phyloP scores from a whole-genome alignment of 2,329 filamentous ascomycete species.

The Elsinoe batatas region DNA sequence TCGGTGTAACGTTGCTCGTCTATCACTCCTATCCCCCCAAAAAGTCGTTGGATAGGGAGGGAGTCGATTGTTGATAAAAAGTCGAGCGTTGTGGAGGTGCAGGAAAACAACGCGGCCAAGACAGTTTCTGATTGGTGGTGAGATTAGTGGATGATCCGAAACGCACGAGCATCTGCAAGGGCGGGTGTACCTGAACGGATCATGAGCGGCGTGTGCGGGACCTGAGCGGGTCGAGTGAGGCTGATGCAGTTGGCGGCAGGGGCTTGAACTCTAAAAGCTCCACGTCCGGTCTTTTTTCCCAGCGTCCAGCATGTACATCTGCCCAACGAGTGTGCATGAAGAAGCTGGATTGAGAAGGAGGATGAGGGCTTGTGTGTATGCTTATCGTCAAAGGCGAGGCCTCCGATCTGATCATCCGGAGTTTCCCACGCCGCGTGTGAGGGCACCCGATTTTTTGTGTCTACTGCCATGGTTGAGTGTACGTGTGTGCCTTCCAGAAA shows the following conservation, averaged over 20 bases:
- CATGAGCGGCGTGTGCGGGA: slow-evolving; percentile 8
- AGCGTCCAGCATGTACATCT: neutral
- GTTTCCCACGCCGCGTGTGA: slow-evolving; percentile 4
- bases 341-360: slow-evolving; percentile 5
- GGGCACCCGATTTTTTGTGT: neutral
- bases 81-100: slow-evolving; percentile 7
- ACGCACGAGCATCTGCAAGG: slow-evolving; percentile 11
- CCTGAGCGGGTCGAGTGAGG: slow-evolving; percentile 10
- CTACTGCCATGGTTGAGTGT: neutral
- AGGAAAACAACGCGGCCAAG: slow-evolving; percentile 11
- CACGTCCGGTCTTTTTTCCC: neutral
- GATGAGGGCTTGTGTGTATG: neutral
- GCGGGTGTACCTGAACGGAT: slow-evolving; percentile 12
- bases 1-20: neutral
- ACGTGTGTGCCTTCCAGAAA: slow-evolving; percentile 9
- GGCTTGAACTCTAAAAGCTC: slow-evolving; percentile 6
- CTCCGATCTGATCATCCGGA: slow-evolving; percentile 10
- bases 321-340: slow-evolving; percentile 5
- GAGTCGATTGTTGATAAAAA: slow-evolving; percentile 9
- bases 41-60: slow-evolving; percentile 8
- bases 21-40: slow-evolving; percentile 2
- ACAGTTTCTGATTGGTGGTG: slow-evolving; percentile 9
- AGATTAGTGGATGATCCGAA: slow-evolving; percentile 7
- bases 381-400: neutral
- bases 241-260: slow-evolving; percentile 11